A percentile compares a stretch with the other conserved stretches of the same genome.
Conservation (phyloP, 2,329 filamentous ascomycete genomes). For the Hypoxylon sp. region DNA sequence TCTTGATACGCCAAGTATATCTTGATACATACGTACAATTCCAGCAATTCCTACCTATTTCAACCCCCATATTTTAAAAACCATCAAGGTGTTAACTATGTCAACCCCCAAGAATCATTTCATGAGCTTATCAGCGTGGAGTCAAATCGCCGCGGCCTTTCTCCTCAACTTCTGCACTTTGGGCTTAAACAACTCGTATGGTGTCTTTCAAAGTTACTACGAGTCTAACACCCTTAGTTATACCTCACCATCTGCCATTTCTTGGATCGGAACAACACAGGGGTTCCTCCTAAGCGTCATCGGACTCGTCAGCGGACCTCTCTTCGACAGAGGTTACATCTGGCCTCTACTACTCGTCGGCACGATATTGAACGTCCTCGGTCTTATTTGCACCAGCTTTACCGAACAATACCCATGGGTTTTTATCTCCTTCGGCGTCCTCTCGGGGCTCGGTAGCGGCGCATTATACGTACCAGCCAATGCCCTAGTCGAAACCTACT, state of each 20-base stretch:
- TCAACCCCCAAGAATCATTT: too few species aligned
- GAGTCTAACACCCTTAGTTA: conserved; percentile 26
- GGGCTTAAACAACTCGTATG: conserved; percentile 41
- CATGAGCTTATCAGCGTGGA: conserved; percentile 19
- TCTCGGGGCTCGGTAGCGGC: conserved; percentile 29
- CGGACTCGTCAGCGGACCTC: conserved; percentile 43
- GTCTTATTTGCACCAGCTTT: conserved; percentile 49
- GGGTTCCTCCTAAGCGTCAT: conserved; percentile 45
- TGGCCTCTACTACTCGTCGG: conserved; percentile 37
- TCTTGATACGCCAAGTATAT: too few species aligned
- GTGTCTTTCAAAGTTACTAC: conserved; percentile 44
- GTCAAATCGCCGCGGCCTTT: conserved; percentile 39
- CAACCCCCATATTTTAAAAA: too few species aligned
- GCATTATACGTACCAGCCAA: conserved; percentile 30
- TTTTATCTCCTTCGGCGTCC: conserved; percentile 25
- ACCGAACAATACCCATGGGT: conserved; percentile 46
- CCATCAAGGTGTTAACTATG: too few species aligned
- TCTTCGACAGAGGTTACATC: conserved; percentile 47
- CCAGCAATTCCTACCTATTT: too few species aligned
- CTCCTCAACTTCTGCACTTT: conserved; percentile 39
- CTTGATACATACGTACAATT: too few species aligned
- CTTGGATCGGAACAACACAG: conserved; percentile 46
- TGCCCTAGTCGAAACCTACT: conserved; percentile 26
- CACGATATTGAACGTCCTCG: conserved; percentile 36
- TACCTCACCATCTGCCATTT: conserved; percentile 39